Evolutionary conservation across 2,329 filamentous ascomycete genomes (phyloP).

Genomic region (Aspergillus sojae): DNA sequence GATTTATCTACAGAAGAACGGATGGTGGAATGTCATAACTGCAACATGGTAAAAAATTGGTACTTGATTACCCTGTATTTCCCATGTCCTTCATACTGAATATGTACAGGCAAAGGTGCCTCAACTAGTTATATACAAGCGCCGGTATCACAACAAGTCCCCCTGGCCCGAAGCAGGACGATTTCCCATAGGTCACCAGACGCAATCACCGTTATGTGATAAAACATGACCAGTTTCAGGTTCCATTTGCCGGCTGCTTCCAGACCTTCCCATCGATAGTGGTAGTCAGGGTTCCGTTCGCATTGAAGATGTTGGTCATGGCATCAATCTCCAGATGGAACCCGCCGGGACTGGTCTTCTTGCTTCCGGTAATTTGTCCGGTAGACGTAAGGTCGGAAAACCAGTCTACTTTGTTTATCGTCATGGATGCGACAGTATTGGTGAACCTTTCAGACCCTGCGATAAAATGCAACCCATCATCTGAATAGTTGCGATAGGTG

Average conservation of each 20-base stretch:
- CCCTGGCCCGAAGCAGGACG: too few species aligned
- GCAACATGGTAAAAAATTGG: background rate
- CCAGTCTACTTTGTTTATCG: slow-evolving; percentile 39
- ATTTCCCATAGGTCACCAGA: background rate
- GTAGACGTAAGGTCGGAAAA: slow-evolving; percentile 42
- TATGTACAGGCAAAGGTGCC: background rate
- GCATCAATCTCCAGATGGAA: slow-evolving; percentile 46
- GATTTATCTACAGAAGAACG: background rate
- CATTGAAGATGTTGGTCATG: slow-evolving; percentile 44
- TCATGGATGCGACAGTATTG: slow-evolving; percentile 20
- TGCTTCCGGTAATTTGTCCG: slow-evolving; percentile 34
- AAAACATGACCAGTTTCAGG: slow-evolving; percentile 15
- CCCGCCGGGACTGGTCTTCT: slow-evolving; percentile 43
- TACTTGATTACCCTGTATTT: background rate
- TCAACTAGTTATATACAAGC: background rate
- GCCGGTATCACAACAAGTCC: too few species aligned
- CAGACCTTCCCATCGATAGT: slow-evolving; percentile 41
- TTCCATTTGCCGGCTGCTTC: slow-evolving; percentile 42
- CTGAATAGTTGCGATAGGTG: slow-evolving; percentile 41
- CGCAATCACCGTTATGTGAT: background rate
- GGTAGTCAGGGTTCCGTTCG: slow-evolving; percentile 46
- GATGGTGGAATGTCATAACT: background rate
- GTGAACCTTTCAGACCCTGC: slow-evolving; percentile 42
- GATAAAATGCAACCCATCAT: slow-evolving; percentile 37
- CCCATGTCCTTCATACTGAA: background rate